Evolutionary conservation across 768 basidiomycete species (phyloP).

Genomic region (Mycena floridula): DNA sequence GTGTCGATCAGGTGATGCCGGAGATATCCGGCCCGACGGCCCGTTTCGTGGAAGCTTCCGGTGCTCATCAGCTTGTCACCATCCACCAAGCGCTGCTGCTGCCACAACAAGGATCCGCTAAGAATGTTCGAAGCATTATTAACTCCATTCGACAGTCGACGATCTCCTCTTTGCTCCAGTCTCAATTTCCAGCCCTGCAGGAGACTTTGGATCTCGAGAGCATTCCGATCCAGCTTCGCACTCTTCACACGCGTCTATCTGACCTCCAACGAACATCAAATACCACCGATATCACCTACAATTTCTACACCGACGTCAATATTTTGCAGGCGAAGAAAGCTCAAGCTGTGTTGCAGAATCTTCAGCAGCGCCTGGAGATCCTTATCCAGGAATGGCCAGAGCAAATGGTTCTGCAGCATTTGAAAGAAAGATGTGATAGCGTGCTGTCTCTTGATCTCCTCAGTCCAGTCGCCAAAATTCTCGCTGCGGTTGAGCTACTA

Average conservation of each 20-base stretch:
- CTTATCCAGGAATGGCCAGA: constrained; percentile 89
- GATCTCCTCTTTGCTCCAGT: constrained; percentile 26
- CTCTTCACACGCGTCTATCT: constrained; percentile 37
- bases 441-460: constrained; percentile 56
- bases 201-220: constrained; percentile 46
- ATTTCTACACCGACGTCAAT: constrained; percentile 84
- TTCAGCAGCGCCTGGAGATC: constrained; percentile 45
- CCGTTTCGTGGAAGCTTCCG: constrained; percentile 24
- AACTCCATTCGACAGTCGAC: constrained; percentile 22
- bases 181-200: constrained; percentile 23
- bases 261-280: constrained; percentile 20
- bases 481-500: constrained; percentile 81
- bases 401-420: constrained; percentile 92
- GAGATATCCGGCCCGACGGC: constrained; percentile 3
- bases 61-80: constrained; percentile 33
- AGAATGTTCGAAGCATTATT: too few relatives aligned
- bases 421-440: constrained; percentile 62
- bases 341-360: constrained; percentile 38
- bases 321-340: constrained; percentile 63
- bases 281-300: constrained; percentile 29
- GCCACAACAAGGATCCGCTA: too few relatives aligned
- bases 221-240: constrained; percentile 42
- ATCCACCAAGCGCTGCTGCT: constrained; percentile 44
- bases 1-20: constrained; percentile 28
- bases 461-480: constrained; percentile 74